These are phyloP conservation scores for Canariomyces notabilis DNA, from an alignment of 2,329 filamentous ascomycete species.

Conservation along the genomic window DNA sequence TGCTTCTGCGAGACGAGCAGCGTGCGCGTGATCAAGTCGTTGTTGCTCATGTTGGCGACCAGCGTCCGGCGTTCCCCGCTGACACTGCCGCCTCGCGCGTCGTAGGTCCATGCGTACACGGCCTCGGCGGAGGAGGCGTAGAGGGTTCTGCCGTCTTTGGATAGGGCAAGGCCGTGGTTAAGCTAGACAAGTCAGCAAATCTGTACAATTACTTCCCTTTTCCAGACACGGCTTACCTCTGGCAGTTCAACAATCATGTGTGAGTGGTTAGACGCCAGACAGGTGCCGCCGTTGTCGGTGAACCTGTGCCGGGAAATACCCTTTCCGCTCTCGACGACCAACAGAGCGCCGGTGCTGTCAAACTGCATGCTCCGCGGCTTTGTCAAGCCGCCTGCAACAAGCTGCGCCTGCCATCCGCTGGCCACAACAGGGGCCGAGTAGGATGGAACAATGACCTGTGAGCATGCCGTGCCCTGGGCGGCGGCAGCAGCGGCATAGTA, in stretches of 20 bases:
- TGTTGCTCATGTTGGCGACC: conserved; percentile 53
- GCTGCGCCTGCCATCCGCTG: conserved; percentile 40
- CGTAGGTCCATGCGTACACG: conserved; percentile 58
- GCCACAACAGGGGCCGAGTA: conserved; percentile 36
- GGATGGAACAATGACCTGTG: conserved; percentile 32
- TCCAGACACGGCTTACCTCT: conserved; percentile 28
- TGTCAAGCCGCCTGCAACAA: conserved; percentile 38
- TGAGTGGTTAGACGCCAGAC: conserved; percentile 34
- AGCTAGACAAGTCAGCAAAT: conserved; percentile 30
- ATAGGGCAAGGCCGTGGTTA: conserved; percentile 47
- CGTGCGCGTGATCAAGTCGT: conserved; percentile 59
- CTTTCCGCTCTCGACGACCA: conserved; percentile 41
- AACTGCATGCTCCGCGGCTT: conserved; percentile 43
- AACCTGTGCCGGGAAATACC: conserved; percentile 40
- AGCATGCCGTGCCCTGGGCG: conserved; percentile 27
- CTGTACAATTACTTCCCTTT: not conserved
- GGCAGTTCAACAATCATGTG: conserved; percentile 34
- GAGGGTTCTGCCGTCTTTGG: conserved; percentile 41
- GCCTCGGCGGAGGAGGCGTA: conserved; percentile 49
- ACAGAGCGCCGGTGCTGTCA: conserved; percentile 39
- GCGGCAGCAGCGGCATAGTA: conserved; percentile 12
- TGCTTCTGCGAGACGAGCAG: conserved; percentile 50
- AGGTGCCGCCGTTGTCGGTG: conserved; percentile 39
- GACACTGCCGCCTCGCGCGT: conserved; percentile 44
- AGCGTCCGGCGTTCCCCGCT: conserved; percentile 38